These are phyloP conservation scores for Candida ovalis DNA, from an alignment of 805 yeast genomes.

Conservation along the genomic window DNA sequence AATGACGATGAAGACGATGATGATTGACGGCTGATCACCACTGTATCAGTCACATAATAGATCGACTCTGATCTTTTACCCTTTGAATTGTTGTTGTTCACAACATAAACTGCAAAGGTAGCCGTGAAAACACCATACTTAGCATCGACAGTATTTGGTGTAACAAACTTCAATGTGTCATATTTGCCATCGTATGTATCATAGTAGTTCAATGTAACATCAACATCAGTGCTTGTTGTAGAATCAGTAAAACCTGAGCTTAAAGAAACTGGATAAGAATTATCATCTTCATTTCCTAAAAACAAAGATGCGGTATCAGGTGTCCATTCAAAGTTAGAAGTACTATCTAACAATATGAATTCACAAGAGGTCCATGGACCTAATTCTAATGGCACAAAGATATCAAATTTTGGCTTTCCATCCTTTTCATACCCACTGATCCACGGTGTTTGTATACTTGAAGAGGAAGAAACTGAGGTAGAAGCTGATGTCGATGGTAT, in stretches of 20 bases:
- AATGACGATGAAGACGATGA: too few species aligned
- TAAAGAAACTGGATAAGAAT: slow-evolving; percentile 2
- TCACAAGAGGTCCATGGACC: slow-evolving; percentile 18
- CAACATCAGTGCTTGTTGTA: slow-evolving; percentile 11
- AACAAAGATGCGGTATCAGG: slow-evolving; percentile 12
- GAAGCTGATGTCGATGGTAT: slow-evolving; percentile 3
- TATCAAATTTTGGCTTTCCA: slow-evolving; percentile 16
- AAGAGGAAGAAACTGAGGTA: slow-evolving; percentile 7
- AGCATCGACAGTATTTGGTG: slow-evolving; percentile 20
- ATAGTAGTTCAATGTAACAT: slow-evolving; percentile 8
- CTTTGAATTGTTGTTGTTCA: slow-evolving; percentile 1
- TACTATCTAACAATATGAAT: slow-evolving; percentile 14
- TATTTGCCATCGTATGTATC: slow-evolving; percentile 4
- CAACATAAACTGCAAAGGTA: slow-evolving; percentile 19
- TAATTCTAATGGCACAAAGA: slow-evolving; percentile 19
- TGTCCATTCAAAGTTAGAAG: slow-evolving; percentile 17
- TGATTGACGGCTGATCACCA: not conserved
- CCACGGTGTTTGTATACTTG: slow-evolving; percentile 15
- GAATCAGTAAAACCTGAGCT: slow-evolving; percentile 9
- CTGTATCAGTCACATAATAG: slow-evolving; percentile 19
- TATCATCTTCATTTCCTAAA: slow-evolving; percentile 5
- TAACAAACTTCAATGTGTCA: slow-evolving; percentile 9
- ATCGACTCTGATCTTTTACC: slow-evolving; percentile 17
- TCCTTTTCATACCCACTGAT: slow-evolving; percentile 15
- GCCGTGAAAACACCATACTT: slow-evolving; percentile 15